Base-by-base conservation (phyloP, 139 green algal genomes). In the Auxenochlorella pyrenoidosa region DNA sequence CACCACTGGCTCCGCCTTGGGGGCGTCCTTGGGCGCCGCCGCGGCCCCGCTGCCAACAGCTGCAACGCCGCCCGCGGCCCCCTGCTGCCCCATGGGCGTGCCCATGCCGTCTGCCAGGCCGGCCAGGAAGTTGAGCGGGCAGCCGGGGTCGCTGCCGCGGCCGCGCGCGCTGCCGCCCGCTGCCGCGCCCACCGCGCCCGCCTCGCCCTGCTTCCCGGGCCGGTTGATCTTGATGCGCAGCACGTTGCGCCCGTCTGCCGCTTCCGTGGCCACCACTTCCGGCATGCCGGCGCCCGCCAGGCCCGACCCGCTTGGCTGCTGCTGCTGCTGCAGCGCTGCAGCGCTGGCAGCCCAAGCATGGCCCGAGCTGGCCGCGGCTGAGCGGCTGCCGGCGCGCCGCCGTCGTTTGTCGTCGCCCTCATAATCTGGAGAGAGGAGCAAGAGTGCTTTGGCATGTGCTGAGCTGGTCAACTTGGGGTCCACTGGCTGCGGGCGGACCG, bases 161-260 rank as follows among this genome's bases (percentile, higher is more conserved):
- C n/a, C 59, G 36, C 21, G 19, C 2, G 40, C 72, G 38, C 40
- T 44, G 5, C 72, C 72, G 22, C 72, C 72, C 38, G 34, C 38
- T 19, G 24, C 72, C 4, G 70, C n/a, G 6, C 34, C 70, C 34
- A 1, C 63, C 2, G 30, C 66, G 32, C 28, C 47, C 32, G 12
- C 44, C 43, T 82, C 43, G 43, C 75, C 75, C 13, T 47, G 47
- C 47, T 43, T 70, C 2, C 32, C 68, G 28, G 44, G 75, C 2
- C 78, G 54, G 79, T 84, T 84, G 19, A 84, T 84, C 34, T 84
- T 84, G 21, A 84, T 84, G 30, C 59, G 58, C 54, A 84, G 60
- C 58, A 75, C 38, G 58, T 73, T 84, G 16, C 79, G 30, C 32
- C 51, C 77, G 32, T 83, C 77, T 18, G 77, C 47, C 32, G 24